Percentiles rank a stretch among this genome's conserved stretches.
Conservation (phyloP, 2,329 filamentous ascomycete genomes). For the Grosmannia penicillata region DNA sequence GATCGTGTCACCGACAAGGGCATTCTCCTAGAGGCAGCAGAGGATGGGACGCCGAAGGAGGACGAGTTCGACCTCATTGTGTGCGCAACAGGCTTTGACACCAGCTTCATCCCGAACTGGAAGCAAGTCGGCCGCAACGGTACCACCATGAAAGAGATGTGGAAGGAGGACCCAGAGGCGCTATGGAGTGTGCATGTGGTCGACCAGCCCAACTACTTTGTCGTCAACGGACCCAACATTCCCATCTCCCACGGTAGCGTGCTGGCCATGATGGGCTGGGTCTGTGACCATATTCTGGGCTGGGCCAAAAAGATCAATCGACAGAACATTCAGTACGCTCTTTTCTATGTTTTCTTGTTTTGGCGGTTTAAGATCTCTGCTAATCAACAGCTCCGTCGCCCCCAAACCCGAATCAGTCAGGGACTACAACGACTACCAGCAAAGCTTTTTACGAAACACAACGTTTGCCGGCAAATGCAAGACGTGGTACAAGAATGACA, state of each 20-base stretch:
- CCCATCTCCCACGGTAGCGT: constrained; percentile 2
- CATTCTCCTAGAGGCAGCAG: constrained; percentile 5
- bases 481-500: constrained; percentile 20
- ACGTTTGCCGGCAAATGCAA: constrained; percentile 16
- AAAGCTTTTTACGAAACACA: constrained; percentile 15
- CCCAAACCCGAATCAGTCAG: constrained; percentile 7
- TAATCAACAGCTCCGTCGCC: constrained; percentile 4
- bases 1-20: constrained; percentile 19
- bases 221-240: constrained; percentile 2
- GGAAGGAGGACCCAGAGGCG: not conserved
- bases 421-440: constrained; percentile 13
- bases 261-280: constrained; percentile 2
- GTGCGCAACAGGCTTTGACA: constrained; percentile 24
- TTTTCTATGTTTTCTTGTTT: not conserved
- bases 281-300: constrained; percentile 25
- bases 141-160: not conserved
- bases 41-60: constrained; percentile 15
- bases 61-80: constrained; percentile 14
- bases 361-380: not conserved
- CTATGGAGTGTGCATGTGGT: not conserved
- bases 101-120: constrained; percentile 13
- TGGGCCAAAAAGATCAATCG: not conserved
- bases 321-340: not conserved
- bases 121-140: not conserved
- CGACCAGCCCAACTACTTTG: constrained; percentile 1